These are phyloP conservation scores for Colletotrichum salicis DNA, from an alignment of 2,329 filamentous ascomycete species.

Conservation along the genomic window DNA sequence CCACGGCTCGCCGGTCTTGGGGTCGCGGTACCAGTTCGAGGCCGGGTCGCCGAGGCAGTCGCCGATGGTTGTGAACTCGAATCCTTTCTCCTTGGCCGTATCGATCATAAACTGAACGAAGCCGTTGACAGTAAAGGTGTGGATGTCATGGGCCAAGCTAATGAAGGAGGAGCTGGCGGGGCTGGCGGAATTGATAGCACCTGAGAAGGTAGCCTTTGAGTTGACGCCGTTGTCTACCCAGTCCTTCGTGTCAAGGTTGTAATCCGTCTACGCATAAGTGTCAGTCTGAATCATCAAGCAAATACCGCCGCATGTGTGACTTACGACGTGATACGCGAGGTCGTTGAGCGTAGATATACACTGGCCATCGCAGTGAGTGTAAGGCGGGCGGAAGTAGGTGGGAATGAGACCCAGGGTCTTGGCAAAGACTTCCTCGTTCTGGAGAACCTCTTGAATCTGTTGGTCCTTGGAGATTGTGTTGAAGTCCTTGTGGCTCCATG, in stretches of 20 bases:
- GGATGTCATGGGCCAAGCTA: conserved; percentile 55
- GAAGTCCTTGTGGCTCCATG: conserved; percentile 59
- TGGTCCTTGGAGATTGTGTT: conserved; percentile 46
- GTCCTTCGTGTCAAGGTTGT: conserved; percentile 47
- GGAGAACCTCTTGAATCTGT: conserved; percentile 52
- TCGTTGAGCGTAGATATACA: conserved; percentile 40
- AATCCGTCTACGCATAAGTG: conserved; percentile 38
- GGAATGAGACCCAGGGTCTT: conserved; percentile 56
- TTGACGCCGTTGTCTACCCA: conserved; percentile 43
- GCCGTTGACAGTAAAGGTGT: conserved; percentile 55
- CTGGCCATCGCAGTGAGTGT: conserved; percentile 41
- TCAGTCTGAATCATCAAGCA: not conserved
- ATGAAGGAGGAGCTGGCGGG: conserved; percentile 40
- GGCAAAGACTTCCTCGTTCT: conserved; percentile 57
- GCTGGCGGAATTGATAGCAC: conserved; percentile 38
- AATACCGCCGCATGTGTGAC: not conserved
- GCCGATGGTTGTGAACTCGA: conserved; percentile 56
- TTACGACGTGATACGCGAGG: conserved; percentile 49
- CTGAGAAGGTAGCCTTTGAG: conserved; percentile 42
- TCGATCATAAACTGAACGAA: conserved; percentile 58
- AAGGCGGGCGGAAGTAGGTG: conserved; percentile 58
- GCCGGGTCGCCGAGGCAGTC: conserved; percentile 57
- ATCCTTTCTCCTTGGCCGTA: conserved; percentile 49
- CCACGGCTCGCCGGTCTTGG: conserved; percentile 39
- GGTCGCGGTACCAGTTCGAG: conserved; percentile 58